Evolutionary conservation across 2,329 filamentous ascomycete genomes (phyloP).

Genomic region (Fusarium caatingaense): DNA sequence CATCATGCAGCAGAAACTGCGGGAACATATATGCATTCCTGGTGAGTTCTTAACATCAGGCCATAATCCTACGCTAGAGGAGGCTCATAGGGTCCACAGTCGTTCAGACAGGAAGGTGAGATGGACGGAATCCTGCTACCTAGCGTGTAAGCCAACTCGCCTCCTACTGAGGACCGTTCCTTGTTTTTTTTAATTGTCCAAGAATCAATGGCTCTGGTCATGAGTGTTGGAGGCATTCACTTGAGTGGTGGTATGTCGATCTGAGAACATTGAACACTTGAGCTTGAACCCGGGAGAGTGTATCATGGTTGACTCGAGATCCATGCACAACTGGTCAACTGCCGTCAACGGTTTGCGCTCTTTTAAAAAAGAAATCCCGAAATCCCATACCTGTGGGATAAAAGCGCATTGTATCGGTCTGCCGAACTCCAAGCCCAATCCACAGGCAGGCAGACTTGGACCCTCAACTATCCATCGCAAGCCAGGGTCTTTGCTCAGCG

Average conservation of each 20-base stretch:
- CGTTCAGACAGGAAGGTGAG: slow-evolving; percentile 10
- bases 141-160: slow-evolving; percentile 1
- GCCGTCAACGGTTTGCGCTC: not conserved
- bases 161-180: not conserved
- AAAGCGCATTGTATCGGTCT: slow-evolving; percentile 2
- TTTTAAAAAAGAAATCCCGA: not conserved
- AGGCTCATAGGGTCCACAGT: slow-evolving; percentile 14
- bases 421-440: slow-evolving; percentile 32
- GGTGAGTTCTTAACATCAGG: slow-evolving; percentile 8
- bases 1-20: slow-evolving; percentile 2
- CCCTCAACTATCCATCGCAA: slow-evolving; percentile 7
- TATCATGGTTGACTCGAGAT: not conserved
- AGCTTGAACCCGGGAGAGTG: not conserved
- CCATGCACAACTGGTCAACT: not conserved
- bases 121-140: not conserved
- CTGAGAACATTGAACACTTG: not conserved
- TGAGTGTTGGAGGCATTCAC: not conserved
- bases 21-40: slow-evolving; percentile 10
- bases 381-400: not conserved
- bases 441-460: slow-evolving; percentile 6
- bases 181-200: slow-evolving; percentile 11
- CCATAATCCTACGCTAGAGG: slow-evolving; percentile 30
- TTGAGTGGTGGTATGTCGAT: not conserved
- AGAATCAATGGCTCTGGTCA: slow-evolving; percentile 1
- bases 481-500: slow-evolving; percentile 19